Evolutionary conservation across 805 yeast species (phyloP).

Genomic region (Candida adriatica): DNA sequence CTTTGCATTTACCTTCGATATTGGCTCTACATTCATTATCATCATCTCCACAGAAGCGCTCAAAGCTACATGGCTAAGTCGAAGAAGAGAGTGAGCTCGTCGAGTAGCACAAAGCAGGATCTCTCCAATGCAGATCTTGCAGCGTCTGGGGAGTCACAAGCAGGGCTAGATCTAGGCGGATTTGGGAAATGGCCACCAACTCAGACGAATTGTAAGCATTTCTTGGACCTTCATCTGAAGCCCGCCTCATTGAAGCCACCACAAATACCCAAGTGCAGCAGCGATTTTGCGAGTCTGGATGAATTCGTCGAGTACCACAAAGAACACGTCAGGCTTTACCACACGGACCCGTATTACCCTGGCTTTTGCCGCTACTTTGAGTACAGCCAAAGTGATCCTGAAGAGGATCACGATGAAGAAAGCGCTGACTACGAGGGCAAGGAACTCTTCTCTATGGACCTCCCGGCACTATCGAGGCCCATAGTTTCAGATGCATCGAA

Average conservation of each 20-base stretch:
- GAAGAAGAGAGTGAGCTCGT: not conserved
- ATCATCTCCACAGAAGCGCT: too few species aligned
- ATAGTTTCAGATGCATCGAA: constrained; percentile 20
- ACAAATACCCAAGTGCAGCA: too few species aligned
- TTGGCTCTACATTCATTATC: too few species aligned
- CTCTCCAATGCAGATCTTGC: too few species aligned
- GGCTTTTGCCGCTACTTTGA: constrained; percentile 11
- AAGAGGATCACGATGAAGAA: constrained; percentile 16
- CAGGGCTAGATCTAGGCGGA: too few species aligned
- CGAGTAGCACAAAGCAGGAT: not conserved
- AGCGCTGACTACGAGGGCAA: not conserved
- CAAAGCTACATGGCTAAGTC: constrained; percentile 1
- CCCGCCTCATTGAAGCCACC: too few species aligned
- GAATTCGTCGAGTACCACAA: constrained; percentile 5
- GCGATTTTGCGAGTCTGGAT: too few species aligned
- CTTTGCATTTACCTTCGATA: too few species aligned
- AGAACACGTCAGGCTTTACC: constrained; percentile 5
- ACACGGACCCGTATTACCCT: constrained; percentile 8
- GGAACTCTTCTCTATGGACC: constrained; percentile 26
- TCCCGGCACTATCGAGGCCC: constrained; percentile 12
- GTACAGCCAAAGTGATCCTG: not conserved
- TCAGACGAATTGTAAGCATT: not conserved
- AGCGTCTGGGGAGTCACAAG: too few species aligned
- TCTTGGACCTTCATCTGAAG: constrained; percentile 3
- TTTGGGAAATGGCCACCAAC: not conserved